Conservation (phyloP, 768 basidiomycete species). For the Leucocoprinus birnbaumii region DNA sequence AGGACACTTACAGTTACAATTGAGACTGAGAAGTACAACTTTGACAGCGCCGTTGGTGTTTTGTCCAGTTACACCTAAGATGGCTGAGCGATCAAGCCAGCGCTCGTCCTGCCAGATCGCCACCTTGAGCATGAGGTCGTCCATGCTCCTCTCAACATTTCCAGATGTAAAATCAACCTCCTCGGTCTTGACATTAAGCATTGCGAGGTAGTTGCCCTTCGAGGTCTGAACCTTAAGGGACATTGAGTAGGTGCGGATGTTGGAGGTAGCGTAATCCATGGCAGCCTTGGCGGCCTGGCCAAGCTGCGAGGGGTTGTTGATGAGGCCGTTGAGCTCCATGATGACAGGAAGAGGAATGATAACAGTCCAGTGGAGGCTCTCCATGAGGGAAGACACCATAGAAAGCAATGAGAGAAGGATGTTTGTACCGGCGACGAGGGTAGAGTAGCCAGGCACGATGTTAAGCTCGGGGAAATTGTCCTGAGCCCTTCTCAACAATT, state of each 20-base stretch:
- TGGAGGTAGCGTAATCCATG: constrained; percentile 69
- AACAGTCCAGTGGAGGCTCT: constrained; percentile 81
- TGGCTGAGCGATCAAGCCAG: constrained; percentile 79
- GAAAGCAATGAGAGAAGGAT: constrained; percentile 83
- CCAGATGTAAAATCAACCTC: constrained; percentile 67
- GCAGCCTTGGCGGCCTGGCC: constrained; percentile 75
- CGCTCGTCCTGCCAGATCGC: constrained; percentile 93
- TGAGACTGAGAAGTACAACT: constrained; percentile 87
- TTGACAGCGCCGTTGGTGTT: constrained; percentile 57
- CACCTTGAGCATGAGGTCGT: constrained; percentile 90
- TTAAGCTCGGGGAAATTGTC: constrained; percentile 40
- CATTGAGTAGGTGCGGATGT: constrained; percentile 68
- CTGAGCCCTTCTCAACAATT: constrained; percentile 21
- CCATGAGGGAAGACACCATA: constrained; percentile 71
- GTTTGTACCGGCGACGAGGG: constrained; percentile 94
- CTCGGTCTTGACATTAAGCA: constrained; percentile 81
- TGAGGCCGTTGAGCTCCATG: constrained; percentile 95
- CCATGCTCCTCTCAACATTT: constrained; percentile 75
- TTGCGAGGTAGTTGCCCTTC: constrained; percentile 88
- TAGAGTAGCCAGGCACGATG: constrained; percentile 82
- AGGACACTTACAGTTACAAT: constrained; percentile 77
- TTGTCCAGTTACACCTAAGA: constrained; percentile 50
- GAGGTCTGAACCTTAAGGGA: constrained; percentile 95
- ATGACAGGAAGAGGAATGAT: constrained; percentile 92
- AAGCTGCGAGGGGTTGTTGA: constrained; percentile 56